A percentile compares a stretch with the other conserved stretches of the same genome.
phyloP scores from a whole-genome alignment of 2,329 filamentous ascomycete species.

The Penicillium janthinellum region DNA sequence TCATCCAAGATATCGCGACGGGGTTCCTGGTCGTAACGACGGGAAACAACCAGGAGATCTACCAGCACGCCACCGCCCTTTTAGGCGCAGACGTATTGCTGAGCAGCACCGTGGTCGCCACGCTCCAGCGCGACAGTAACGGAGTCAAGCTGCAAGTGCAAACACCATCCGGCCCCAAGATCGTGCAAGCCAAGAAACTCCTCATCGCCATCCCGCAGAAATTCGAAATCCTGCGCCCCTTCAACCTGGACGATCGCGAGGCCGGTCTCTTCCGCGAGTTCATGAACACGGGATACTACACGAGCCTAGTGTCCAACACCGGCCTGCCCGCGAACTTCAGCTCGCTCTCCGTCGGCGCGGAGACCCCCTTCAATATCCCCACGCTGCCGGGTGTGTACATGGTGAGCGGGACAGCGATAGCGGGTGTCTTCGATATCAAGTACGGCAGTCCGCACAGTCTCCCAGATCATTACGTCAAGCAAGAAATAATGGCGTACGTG shows the following conservation, averaged over 20 bases:
- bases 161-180: constrained; percentile 33
- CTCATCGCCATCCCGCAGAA: constrained; percentile 48
- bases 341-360: constrained; percentile 3
- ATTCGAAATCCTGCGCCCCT: constrained; percentile 36
- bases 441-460: constrained; percentile 23
- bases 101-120: constrained; percentile 22
- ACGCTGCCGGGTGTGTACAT: constrained; percentile 30
- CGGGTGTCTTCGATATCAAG: constrained; percentile 20
- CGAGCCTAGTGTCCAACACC: constrained; percentile 42
- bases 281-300: constrained; percentile 43
- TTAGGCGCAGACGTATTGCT: constrained; percentile 33
- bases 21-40: constrained; percentile 12
- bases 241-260: constrained; percentile 43
- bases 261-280: constrained; percentile 42
- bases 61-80: constrained; percentile 24
- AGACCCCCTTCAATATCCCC: constrained; percentile 19
- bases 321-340: constrained; percentile 33
- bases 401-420: constrained; percentile 23
- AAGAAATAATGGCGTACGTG: constrained; percentile 29
- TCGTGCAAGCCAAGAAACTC: constrained; percentile 45
- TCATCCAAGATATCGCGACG: constrained; percentile 7
- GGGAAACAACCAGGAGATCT: constrained; percentile 26
- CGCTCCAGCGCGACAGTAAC: constrained; percentile 16
- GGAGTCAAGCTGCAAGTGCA: constrained; percentile 32
- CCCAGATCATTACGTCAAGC: constrained; percentile 29